Evolutionary conservation across 352 stramenopile genomes (phyloP).

Genomic region (Phytophthora pluvialis): DNA sequence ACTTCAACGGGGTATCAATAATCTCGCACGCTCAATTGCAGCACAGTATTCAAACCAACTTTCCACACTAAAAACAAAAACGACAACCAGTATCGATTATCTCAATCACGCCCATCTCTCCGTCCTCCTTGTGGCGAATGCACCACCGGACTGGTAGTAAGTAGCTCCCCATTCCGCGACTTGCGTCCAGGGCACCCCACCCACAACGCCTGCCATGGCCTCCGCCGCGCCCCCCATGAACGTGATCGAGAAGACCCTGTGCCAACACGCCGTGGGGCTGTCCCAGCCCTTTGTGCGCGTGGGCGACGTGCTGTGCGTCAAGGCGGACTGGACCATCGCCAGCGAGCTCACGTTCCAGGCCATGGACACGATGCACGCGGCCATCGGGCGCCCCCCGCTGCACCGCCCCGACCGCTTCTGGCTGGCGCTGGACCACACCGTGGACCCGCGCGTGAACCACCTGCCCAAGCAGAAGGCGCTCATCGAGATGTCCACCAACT

Average conservation of each 20-base stretch:
- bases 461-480: constrained; percentile 80
- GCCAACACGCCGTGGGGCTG: constrained; percentile 47
- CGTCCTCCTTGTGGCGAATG: constrained; percentile 14
- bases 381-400: constrained; percentile 72
- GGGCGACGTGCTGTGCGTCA: constrained; percentile 82
- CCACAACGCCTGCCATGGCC: constrained; percentile 22
- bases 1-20: background rate
- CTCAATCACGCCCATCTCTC: background rate
- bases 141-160: constrained; percentile 27
- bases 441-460: constrained; percentile 81
- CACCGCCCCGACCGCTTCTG: constrained; percentile 86
- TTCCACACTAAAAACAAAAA: background rate
- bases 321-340: constrained; percentile 82
- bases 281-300: constrained; percentile 52
- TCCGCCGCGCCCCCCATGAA: constrained; percentile 66
- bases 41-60: background rate
- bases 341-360: constrained; percentile 84
- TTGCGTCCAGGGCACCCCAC: constrained; percentile 50
- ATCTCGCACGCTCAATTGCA: background rate
- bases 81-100: background rate
- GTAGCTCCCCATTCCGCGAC: constrained; percentile 31
- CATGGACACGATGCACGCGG: constrained; percentile 84
- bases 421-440: constrained; percentile 84
- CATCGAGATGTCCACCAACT: constrained; percentile 82
- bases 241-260: constrained; percentile 89